Evolutionary conservation across 345 rosid species (phyloP), one percentile per base, ranked within the genome.

Genomic region (Ricinus communis): DNA sequence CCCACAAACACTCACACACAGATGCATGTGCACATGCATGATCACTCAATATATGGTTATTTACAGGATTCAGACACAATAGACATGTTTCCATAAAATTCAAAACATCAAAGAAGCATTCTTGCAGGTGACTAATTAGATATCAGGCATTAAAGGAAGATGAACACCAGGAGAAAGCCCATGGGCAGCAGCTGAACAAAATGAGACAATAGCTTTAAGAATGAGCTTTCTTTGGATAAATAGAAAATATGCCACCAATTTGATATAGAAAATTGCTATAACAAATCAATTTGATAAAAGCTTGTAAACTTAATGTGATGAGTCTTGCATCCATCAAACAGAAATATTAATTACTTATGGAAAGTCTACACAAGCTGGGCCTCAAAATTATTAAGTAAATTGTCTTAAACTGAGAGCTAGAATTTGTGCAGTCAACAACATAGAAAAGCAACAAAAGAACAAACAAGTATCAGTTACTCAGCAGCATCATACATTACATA

Each of bases 121-220:
- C 43, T 49, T 50, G 15, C 30, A 51, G 51, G 16, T 51, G n/a
- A 16, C 47, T 66, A 19, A 46, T 12, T 25, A 52, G 16, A 33
- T 66, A 53, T 8, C n/a, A n/a, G n/a, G n/a, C n/a, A n/a, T n/a
- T n/a, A n/a, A 3, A 33, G 49, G 30, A 59, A 24, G 50, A n/a
- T 50, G 24, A 14, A 11, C 33, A 36, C 62, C 58, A n/a, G 56
- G 38, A 55, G 53, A 28, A n/a, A 49, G 54, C 10, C 43, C 21
- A 31, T 49, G n/a, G 43, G 25, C 31, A 11, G 28, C 54, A 45
- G 28, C 72, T 45, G 45, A 66, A 66, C 46, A 58, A 66, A 5
- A 16, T 47, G 30, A n/a, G 45, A 19, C 25, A 30, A 56, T 31
- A 18, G 46, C 27, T 38, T 33, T 66, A 1, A n/a, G n/a, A n/a